These are phyloP conservation scores for Alnus rubra DNA, from an alignment of 306 rosid genomes.

Conservation along the genomic window DNA sequence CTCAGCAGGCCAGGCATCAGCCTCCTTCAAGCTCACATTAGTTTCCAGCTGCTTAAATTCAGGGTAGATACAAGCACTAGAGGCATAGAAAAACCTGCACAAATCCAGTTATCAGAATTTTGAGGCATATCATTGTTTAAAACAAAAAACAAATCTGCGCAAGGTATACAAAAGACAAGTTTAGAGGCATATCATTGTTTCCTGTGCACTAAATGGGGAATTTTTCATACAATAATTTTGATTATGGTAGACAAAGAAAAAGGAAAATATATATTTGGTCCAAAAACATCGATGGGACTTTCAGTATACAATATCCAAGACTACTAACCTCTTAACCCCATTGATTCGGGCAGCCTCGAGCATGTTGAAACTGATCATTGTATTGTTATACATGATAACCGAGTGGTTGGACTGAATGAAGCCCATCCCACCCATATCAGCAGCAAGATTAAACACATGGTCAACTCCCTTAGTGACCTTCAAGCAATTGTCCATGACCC, in stretches of 20 bases:
- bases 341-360: conserved; percentile 89
- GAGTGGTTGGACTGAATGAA: conserved; percentile 99
- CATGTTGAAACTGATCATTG: conserved; percentile 99
- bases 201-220: not conserved
- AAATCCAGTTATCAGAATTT: conserved; percentile 1
- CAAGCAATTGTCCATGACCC: conserved; percentile 99
- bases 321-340: conserved; percentile 78
- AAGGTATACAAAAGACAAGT: too few species aligned
- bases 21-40: conserved; percentile 94
- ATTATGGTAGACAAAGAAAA: not conserved
- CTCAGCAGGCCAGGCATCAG: conserved; percentile 99
- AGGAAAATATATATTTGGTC: not conserved
- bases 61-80: conserved; percentile 98
- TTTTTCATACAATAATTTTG: not conserved
- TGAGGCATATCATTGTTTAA: not conserved
- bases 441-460: conserved; percentile 97
- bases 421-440: conserved; percentile 99
- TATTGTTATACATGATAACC: conserved; percentile 91
- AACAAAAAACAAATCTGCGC: too few species aligned
- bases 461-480: conserved; percentile 75
- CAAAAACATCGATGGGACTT: not conserved
- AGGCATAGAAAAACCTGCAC: conserved; percentile 90
- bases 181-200: not conserved
- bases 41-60: conserved; percentile 96
- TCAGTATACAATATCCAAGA: not conserved